Base-by-base conservation (phyloP, 306 rosid species). In the Morella rubra region DNA sequence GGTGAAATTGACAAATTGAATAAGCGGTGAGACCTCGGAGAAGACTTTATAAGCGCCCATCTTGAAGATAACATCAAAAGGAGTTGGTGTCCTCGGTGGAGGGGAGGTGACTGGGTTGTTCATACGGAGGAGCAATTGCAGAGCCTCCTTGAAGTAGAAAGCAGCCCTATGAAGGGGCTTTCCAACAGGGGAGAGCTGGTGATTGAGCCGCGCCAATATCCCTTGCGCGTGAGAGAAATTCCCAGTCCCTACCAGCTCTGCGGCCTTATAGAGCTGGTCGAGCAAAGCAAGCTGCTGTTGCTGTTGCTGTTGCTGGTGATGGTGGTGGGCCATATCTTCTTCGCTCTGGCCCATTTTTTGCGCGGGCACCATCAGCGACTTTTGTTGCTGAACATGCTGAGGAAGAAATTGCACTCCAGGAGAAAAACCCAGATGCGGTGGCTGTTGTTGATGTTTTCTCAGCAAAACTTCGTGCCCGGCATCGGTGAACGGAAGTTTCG, bases 171-270 rank as follows among this genome's bases (percentile, higher is more conserved):
- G 97, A 65, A 92, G 89, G 82, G 97, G 98, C 93, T 86, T 94
- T 55, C 97, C 96, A 76, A 83, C 78, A 13, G 98, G 95, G 78
- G 97, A 85, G 83, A 94, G 93, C 86, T 89, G 97, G 90, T 94
- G 98, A 94, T 94, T 94, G 98, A 94, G 98, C 97, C 98, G 97
- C 98, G 98, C 98, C 97, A 94, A 94, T 94, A 94, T 94, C 98
- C 92, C 98, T 82, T 89, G 97, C 97, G 97, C 98, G 89, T 96
- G 97, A 96, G 88, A 80, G 91, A 76, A 80, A 80, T 89, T 91
- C 58, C 95, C 91, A 81, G 90, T 80, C 78, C 88, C 96, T 62
- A 91, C 86, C 85, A 90, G 79, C 87, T 91, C 97, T 78, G 93
- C 90, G 71, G 95, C 89, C 80, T 90, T 90, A 82, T 82, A 88